Evolutionary conservation across 768 basidiomycete genomes (phyloP).

Genomic region (Rhodosporidiobolus sp.): DNA sequence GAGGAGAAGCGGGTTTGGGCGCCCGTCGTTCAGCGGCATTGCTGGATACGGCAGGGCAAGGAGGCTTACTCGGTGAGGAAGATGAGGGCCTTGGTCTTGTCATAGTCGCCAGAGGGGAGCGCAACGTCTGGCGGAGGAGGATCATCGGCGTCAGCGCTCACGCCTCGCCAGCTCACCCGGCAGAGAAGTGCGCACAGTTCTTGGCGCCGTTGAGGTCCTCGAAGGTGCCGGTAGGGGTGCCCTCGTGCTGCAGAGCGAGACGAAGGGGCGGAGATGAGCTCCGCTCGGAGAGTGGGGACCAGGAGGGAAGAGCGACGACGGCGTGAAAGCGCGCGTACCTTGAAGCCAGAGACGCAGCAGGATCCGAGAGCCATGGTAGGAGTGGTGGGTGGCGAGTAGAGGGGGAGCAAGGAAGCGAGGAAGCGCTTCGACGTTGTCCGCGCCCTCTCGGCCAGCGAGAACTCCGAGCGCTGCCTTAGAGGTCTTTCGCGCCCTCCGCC

Average conservation of each 20-base stretch:
- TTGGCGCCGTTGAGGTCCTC: slow-evolving; percentile 56
- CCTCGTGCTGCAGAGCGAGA: slow-evolving; percentile 31
- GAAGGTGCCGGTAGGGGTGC: slow-evolving; percentile 50
- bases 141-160: too few species aligned
- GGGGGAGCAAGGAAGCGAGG: too few species aligned
- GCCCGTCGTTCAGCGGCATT: too few species aligned
- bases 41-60: background rate
- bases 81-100: slow-evolving; percentile 59
- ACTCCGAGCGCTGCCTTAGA: too few species aligned
- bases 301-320: background rate
- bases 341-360: slow-evolving; percentile 32
- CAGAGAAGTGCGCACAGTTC: slow-evolving; percentile 45
- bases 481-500: too few species aligned
- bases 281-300: background rate
- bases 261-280: background rate
- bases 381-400: too few species aligned
- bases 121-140: slow-evolving; percentile 51
- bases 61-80: slow-evolving; percentile 53
- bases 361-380: slow-evolving; percentile 27
- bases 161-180: background rate
- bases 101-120: slow-evolving; percentile 53
- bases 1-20: background rate
- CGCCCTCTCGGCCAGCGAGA: too few species aligned
- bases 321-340: background rate
- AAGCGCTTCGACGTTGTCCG: too few species aligned